Base-by-base conservation (phyloP, 2,329 filamentous ascomycete species). In the Metarhizium guizhouense region DNA sequence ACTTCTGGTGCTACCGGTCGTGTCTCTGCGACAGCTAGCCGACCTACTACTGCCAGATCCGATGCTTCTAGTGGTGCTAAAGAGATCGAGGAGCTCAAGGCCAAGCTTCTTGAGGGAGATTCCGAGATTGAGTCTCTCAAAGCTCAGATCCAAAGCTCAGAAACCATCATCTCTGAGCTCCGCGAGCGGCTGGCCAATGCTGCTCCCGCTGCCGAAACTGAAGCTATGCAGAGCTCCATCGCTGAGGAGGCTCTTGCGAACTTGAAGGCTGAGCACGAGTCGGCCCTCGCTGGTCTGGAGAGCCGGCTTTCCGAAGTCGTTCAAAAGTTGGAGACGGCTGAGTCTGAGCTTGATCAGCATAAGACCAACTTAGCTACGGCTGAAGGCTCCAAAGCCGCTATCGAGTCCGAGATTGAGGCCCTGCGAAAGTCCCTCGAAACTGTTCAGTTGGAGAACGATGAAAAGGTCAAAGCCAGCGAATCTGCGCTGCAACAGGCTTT, bases 21-120 rank as follows among this genome's bases (percentile, higher is more conserved):
- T 4, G 13, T 20, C 25, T 53, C 52, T 18, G 32, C 71, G 18
- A 55, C 70, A 30, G 53, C 56, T 36, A 59, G 55, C 30, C 68
- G 72, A 38, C 65, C 74, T 4, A 59, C 72, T 3, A 55, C 73
- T n/a, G 63, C 73, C 16, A 66, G 65, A 10, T 67, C 70, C 18
- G 70, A 71, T 47, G 67, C 73, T 38, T 72, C 75, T 25, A 66
- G 73, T 16, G 72, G 75, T 7, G 66, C 76, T 20, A 84, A 82
- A 69, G 81, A 83, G 62, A 70, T 81, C 3, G 82, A 85, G 52
- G 77, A 82, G 49, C 73, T 86, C 47, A 85, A 82, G 71, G 67
- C 73, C 7, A 84, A 84, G 68, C 72, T 86, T 25, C 72, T 74
- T 4, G 75, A 80, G 36, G 82, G 80, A 59, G 81, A 85, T 63